Base-by-base conservation (phyloP, 441 rosid genomes). In the Erysimum pusillum region DNA sequence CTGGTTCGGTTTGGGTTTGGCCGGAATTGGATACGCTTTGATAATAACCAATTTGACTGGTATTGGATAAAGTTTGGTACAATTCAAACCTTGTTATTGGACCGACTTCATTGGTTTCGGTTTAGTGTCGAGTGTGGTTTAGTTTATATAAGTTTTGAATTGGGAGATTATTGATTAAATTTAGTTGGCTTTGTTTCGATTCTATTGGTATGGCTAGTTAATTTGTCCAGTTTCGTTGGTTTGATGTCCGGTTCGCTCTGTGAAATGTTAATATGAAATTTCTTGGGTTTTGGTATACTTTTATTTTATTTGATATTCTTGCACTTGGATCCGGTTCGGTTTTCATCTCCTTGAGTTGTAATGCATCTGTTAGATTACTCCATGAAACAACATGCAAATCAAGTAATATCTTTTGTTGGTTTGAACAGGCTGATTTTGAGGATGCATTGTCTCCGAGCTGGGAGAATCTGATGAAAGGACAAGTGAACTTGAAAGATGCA, bases 381-480 rank as follows among this genome's bases (percentile, higher is more conserved):
- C 20, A 46, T 2, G 10, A 46, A n/a, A n/a, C 9, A 8, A 15
- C 7, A 2, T 45, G 5, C 22, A 15, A 17, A 48, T 8, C 7
- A 48, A 48, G 9, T 36, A 9, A 42, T 31, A 42, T 36, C 2
- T 3, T 52, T 10, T 20, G 57, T 51, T 53, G 60, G 9, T 35
- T 42, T 54, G 49, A 28, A 5, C 32, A 94, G 98, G 97, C 97
- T 20, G 98, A 95, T 75, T 91, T 88, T 5, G 98, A 95, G 83
- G 98, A 95, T 59, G 92, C 98, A 36, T 80, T 95, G 25, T 91
- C 98, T 9, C 98, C 98, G 0, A 90, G 85, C 68, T 93, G 99
- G 99, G 97, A 93, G 84, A 95, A 93, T 77, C 87, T 93, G 36
- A 90, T 95, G 82, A 87, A 71, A 60, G 99, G 98, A 8, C 99